Evolutionary conservation across 1,139 yeast genomes (phyloP).

Genomic region (Arxiozyma heterogenica): DNA sequence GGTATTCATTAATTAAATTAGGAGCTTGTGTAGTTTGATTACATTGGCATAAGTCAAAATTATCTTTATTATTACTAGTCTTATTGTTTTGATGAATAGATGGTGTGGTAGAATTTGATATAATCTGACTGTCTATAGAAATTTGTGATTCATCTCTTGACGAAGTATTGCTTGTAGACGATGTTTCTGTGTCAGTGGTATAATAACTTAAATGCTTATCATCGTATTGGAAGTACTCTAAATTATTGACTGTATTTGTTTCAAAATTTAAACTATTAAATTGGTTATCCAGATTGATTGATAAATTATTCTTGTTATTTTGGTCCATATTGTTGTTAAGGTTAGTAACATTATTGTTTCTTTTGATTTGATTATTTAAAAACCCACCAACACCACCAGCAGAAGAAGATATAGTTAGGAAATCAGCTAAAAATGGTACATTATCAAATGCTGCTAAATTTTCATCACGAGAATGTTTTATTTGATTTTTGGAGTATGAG

Average conservation of each 20-base stretch:
- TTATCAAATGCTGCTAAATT: conserved; percentile 1
- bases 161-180: conserved; percentile 1
- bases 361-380: not conserved
- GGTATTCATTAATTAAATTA: not conserved
- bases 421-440: conserved; percentile 18
- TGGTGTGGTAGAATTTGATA: not conserved
- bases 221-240: conserved; percentile 3
- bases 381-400: conserved; percentile 27
- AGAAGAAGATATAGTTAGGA: conserved; percentile 29
- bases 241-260: conserved; percentile 1
- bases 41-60: not conserved
- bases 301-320: not conserved
- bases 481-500: not conserved
- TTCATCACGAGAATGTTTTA: not conserved
- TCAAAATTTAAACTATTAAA: not conserved
- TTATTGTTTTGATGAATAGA: not conserved
- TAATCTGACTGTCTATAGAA: not conserved
- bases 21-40: not conserved
- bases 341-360: not conserved
- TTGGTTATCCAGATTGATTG: not conserved
- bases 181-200: conserved; percentile 16
- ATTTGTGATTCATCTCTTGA: not conserved
- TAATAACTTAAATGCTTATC: conserved; percentile 17
- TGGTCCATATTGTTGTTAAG: conserved; percentile 11
- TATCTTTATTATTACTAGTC: not conserved